Percentiles rank a stretch among this genome's conserved stretches.
Evolutionary conservation across 129 eudicot genomes (phyloP).

Genomic region (Saposhnikovia divaricata): DNA sequence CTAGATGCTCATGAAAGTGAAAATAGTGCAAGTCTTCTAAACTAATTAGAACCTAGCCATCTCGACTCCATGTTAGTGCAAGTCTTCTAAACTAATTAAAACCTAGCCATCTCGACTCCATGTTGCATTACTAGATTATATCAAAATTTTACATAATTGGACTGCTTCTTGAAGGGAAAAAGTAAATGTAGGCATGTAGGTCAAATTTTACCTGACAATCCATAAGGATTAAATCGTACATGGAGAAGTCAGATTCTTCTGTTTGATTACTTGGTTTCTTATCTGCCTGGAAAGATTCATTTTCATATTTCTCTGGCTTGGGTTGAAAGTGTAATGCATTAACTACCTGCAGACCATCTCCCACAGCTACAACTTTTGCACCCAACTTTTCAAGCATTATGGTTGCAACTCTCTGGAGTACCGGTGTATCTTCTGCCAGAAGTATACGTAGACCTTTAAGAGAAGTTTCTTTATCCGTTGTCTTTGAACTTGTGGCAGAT

Average conservation of each 20-base stretch:
- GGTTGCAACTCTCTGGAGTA: constrained; percentile 92
- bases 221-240: constrained; percentile 84
- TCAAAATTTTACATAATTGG: not conserved
- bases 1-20: too few species aligned
- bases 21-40: not conserved
- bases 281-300: constrained; percentile 18
- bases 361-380: constrained; percentile 69
- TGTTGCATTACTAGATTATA: not conserved
- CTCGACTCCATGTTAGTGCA: not conserved
- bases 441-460: constrained; percentile 62
- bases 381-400: constrained; percentile 91
- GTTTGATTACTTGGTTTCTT: constrained; percentile 5
- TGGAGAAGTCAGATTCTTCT: constrained; percentile 16
- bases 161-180: not conserved
- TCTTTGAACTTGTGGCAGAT: constrained; percentile 15
- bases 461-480: constrained; percentile 31
- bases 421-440: constrained; percentile 88
- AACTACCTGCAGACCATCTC: constrained; percentile 87
- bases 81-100: not conserved
- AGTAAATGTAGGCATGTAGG: not conserved
- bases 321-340: constrained; percentile 41
- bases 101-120: not conserved
- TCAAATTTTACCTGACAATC: constrained; percentile 73
- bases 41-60: not conserved
- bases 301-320: constrained; percentile 16